phyloP scores from a whole-genome alignment of 306 rosid species.

The Senna tora region DNA sequence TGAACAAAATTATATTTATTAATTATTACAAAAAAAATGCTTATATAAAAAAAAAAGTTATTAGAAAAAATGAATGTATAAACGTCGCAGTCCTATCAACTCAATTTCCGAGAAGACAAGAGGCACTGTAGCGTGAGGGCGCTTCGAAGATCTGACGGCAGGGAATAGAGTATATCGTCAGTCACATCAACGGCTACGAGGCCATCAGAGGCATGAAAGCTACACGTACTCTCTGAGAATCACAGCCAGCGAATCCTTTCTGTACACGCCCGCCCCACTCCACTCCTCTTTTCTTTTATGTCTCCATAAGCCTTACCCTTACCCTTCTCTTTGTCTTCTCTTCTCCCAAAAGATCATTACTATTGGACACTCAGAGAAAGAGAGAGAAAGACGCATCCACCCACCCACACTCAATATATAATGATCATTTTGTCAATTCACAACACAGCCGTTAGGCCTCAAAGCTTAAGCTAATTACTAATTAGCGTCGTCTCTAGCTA shows the following conservation, averaged over 20 bases:
- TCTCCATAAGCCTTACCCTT: not conserved
- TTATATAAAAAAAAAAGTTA: no score
- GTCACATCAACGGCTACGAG: slow-evolving; percentile 35
- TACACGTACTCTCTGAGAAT: not conserved
- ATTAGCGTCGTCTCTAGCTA: no score
- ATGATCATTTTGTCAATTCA: not conserved
- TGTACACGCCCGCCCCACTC: not conserved
- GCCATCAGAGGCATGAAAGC: not conserved
- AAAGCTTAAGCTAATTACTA: no score
- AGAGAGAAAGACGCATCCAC: no score
- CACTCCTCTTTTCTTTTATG: not conserved
- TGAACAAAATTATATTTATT: no score
- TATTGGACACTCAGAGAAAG: not conserved
- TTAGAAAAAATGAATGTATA: no score
- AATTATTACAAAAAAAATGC: no score
- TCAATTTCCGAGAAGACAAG: slow-evolving; percentile 48
- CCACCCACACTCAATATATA: no score
- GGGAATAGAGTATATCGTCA: slow-evolving; percentile 9
- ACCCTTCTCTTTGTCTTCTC: slow-evolving; percentile 32
- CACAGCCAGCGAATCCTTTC: slow-evolving; percentile 21
- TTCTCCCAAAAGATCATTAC: not conserved
- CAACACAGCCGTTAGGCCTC: not conserved
- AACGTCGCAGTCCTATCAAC: slow-evolving; percentile 43
- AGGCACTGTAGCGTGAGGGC: not conserved
- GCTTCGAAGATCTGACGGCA: slow-evolving; percentile 44